Conservation (phyloP, 257 asterid genomes). For the Nicotiana paniculata region DNA sequence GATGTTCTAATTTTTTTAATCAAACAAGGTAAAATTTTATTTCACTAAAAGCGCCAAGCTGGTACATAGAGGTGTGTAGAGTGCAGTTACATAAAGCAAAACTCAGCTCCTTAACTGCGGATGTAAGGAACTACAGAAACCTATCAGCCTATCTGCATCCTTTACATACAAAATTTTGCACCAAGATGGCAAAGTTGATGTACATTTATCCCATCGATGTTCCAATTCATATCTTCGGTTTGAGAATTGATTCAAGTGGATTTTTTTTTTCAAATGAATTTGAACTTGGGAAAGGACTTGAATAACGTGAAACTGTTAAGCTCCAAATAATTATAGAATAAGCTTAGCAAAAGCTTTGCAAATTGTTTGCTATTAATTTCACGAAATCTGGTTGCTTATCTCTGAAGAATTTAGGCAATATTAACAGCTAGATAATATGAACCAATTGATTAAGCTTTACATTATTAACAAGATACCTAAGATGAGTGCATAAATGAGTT, state of each 20-base stretch:
- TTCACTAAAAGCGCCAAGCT: neutral
- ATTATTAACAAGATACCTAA: neutral
- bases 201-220: neutral
- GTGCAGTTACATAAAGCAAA: neutral
- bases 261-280: neutral
- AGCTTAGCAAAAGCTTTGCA: neutral
- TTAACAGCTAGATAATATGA: neutral
- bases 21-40: neutral
- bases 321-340: neutral
- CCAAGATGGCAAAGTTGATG: neutral
- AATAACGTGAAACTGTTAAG: neutral
- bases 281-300: neutral
- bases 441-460: neutral
- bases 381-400: neutral
- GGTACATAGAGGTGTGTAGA: neutral
- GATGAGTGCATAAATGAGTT: constrained; percentile 1
- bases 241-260: neutral
- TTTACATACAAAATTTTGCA: neutral
- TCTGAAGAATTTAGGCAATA: neutral
- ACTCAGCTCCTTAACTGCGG: neutral
- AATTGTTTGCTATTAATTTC: neutral
- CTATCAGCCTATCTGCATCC: neutral
- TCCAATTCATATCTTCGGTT: neutral
- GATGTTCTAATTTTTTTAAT: neutral
- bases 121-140: neutral